Evolutionary conservation across 805 yeast species (phyloP), one percentile per base, ranked within the genome.

Genomic region (Kodamaea sagamina): DNA sequence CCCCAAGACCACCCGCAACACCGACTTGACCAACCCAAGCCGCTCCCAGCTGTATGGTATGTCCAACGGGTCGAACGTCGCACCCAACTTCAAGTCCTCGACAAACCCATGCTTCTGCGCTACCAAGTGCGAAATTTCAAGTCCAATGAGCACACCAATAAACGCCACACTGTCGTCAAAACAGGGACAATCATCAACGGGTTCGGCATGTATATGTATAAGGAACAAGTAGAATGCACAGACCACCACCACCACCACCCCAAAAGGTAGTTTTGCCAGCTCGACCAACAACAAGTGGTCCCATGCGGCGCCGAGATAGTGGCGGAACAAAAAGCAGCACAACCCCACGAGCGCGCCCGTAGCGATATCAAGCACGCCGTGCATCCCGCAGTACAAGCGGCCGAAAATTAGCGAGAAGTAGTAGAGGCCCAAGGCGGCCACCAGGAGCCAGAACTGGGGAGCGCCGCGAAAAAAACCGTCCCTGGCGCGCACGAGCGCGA

Each of bases 371-470:
- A 86, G 63, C 47, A 86, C 77, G 2, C 99, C 98, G 65, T 93
- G 99, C 99, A 92, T 92, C 3, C 99, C 99, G 61, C 96, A 89
- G 66, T 93, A 92, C 7, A 92, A 57, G 43, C 99, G 72, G 12
- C 99, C 99, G 47, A 80, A 59, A 1, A 86, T 76, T 47, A 93
- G 68, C 6, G 89, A 79, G 27, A 72, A 46, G 55, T 80, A 81
- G 59, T 89, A 89, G 16, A 77, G 37, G 12, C 53, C 43, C 18
- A 73, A 49, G 11, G 53, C 34, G 39, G 28, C 43, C 32, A 47
- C 48, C 31, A 36, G 28, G 16, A 17, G 52, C 51, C 10, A 62
- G 36, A 18, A 49, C n/a, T 4, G 32, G 4, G 57, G 39, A 13
- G 42, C n/a, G 6, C 47, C 7, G 13, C 4, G 55, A 36, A 56